These are phyloP conservation scores for Cornus controversa DNA, from an alignment of 148 eudicot genomes.

Conservation along the genomic window DNA sequence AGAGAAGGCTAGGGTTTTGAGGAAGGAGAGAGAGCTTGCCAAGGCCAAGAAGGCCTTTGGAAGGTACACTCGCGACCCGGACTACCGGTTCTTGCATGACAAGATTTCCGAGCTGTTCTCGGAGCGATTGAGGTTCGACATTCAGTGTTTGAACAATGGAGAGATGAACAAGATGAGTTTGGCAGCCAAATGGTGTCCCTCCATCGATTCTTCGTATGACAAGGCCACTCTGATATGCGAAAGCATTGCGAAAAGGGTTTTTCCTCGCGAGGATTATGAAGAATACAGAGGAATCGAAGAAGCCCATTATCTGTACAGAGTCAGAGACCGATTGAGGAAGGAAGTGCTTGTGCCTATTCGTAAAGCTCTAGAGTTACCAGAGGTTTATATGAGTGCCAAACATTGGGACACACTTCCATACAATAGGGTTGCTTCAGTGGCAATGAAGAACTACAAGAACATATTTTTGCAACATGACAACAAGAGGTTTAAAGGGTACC, in stretches of 20 bases:
- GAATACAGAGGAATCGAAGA: slow-evolving; percentile 5
- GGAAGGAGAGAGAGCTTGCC: slow-evolving; percentile 15
- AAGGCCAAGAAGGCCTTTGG: slow-evolving; percentile 20
- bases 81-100: slow-evolving; percentile 30
- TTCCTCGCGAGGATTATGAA: slow-evolving; percentile 23
- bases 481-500: slow-evolving; percentile 30
- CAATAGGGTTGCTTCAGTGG: slow-evolving; percentile 49
- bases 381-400: slow-evolving; percentile 43
- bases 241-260: slow-evolving; percentile 30
- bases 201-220: slow-evolving; percentile 28
- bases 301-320: too few relatives aligned
- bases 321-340: slow-evolving; percentile 33
- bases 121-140: slow-evolving; percentile 20
- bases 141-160: slow-evolving; percentile 16
- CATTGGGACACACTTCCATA: slow-evolving; percentile 39
- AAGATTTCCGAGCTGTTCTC: slow-evolving; percentile 21
- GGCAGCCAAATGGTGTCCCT: slow-evolving; percentile 39
- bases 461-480: slow-evolving; percentile 29
- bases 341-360: slow-evolving; percentile 51
- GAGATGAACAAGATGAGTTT: slow-evolving; percentile 20
- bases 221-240: slow-evolving; percentile 26
- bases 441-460: slow-evolving; percentile 37
- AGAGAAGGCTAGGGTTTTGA: slow-evolving; percentile 19
- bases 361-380: slow-evolving; percentile 41
- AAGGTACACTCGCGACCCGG: slow-evolving; percentile 15